Evolutionary conservation across 2,329 filamentous ascomycete genomes (phyloP), one percentile per base, ranked within the genome.

Genomic region (Ophiostoma himal-ulmi): DNA sequence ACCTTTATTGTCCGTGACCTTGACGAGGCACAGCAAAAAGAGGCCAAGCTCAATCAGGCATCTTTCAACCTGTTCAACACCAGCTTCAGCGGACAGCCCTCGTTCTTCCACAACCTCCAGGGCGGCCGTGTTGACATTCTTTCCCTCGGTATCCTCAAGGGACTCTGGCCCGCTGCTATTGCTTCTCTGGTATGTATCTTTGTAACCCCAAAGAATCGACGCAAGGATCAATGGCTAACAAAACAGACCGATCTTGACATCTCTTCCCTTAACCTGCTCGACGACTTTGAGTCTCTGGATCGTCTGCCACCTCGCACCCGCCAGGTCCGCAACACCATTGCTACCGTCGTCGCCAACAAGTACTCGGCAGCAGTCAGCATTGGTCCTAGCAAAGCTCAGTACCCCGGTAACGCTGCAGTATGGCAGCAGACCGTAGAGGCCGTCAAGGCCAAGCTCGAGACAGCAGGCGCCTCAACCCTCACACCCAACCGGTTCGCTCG

Each of bases 1-100:
- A 75, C 77, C 0, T 73, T 77, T 69, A 76, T 78, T 6, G 68
- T 78, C 8, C 74, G 74, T 14, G 75, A 74, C 34, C 70, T 78
- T 1, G 73, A 74, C 26, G 76, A 75, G 30, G 70, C 73, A n/a
- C 71, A 75, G 65, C 78, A 79, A 60, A 70, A 68, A 20, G 73
- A 73, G 2, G 75, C 73, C 48, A 71, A 71, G 20, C 70, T 79
- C 20, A 71, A 74, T 10, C 68, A 70, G 1, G 74, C 76, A 11
- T 74, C 76, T 0, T 77, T 77, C 26, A 71, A 64, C 10, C 74
- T 77, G 17, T 79, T 79, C 71, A 71, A 70, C 4, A 26, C 26
- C 3, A 39, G 54, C 17, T 48, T 52, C 10, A 20, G 7, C 20
- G 34, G 54, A 39, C 34, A 14, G 39, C 5, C 8, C 57, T 69